Conservation (phyloP, 2,329 filamentous ascomycete species). For the Paecilomyces formosus region DNA sequence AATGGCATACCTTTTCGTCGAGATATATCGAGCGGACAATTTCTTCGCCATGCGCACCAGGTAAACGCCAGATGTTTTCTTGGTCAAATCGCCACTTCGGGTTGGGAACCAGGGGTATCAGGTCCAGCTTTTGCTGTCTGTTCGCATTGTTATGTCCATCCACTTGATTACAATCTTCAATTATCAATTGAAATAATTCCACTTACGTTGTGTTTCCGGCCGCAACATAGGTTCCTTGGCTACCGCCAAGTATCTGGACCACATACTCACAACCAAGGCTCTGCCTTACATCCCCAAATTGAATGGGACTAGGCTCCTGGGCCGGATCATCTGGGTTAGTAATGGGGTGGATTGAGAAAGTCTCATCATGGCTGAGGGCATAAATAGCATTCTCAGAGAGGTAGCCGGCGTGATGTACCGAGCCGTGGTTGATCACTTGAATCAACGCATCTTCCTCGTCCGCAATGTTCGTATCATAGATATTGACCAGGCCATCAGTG, state of each 20-base stretch:
- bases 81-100: slow-evolving; percentile 34
- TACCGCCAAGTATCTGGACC: slow-evolving; percentile 44
- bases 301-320: slow-evolving; percentile 35
- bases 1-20: slow-evolving; percentile 33
- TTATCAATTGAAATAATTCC: neutral
- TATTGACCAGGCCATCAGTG: slow-evolving; percentile 56
- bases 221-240: slow-evolving; percentile 37
- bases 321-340: slow-evolving; percentile 43
- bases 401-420: slow-evolving; percentile 56
- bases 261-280: slow-evolving; percentile 53
- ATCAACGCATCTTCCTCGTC: slow-evolving; percentile 57
- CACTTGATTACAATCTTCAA: neutral
- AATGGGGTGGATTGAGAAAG: slow-evolving; percentile 50
- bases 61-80: slow-evolving; percentile 32
- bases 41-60: slow-evolving; percentile 43
- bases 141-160: neutral
- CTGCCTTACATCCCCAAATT: slow-evolving; percentile 51
- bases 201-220: slow-evolving; percentile 45
- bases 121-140: slow-evolving; percentile 35
- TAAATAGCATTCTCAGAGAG: slow-evolving; percentile 46
- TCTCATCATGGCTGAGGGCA: slow-evolving; percentile 56
- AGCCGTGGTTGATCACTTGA: slow-evolving; percentile 57
- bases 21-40: slow-evolving; percentile 39
- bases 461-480: slow-evolving; percentile 51
- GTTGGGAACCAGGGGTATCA: slow-evolving; percentile 30